Conservation (phyloP, 2,329 filamentous ascomycete species). For the Colletotrichum limetticola region DNA sequence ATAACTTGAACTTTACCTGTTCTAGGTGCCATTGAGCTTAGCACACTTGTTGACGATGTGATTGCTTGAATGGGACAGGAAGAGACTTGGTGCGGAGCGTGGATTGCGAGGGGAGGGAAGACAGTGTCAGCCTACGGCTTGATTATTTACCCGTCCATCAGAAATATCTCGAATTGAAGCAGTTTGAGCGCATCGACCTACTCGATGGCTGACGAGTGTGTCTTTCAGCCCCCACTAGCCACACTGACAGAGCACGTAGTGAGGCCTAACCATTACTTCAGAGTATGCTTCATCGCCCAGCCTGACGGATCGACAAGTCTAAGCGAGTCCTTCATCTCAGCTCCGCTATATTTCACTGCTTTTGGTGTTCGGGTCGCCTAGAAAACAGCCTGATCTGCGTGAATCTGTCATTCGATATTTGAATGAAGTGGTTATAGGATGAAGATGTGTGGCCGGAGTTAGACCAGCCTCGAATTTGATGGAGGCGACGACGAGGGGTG, state of each 20-base stretch:
- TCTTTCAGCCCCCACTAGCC: background rate
- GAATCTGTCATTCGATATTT: constrained; percentile 23
- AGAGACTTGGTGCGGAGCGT: background rate
- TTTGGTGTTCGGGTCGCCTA: no score
- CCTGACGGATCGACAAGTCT: constrained; percentile 5
- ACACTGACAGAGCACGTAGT: background rate
- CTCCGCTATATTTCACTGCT: no score
- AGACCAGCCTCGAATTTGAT: background rate
- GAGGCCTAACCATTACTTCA: background rate
- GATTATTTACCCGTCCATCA: background rate
- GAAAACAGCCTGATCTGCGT: background rate
- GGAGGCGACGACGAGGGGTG: background rate
- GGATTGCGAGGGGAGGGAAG: background rate
- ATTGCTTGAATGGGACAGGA: constrained; percentile 9
- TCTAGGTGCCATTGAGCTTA: constrained; percentile 5
- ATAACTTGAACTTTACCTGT: background rate
- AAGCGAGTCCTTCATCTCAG: background rate
- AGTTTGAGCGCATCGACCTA: background rate
- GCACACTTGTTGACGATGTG: constrained; percentile 4
- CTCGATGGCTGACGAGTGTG: background rate
- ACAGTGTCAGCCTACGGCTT: background rate
- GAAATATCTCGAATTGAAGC: background rate
- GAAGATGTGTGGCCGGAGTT: background rate
- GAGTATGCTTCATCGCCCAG: constrained; percentile 4
- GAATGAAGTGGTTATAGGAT: background rate